Conservation (phyloP, 495 filamentous ascomycete genomes). For the Talaromyces adpressus region DNA sequence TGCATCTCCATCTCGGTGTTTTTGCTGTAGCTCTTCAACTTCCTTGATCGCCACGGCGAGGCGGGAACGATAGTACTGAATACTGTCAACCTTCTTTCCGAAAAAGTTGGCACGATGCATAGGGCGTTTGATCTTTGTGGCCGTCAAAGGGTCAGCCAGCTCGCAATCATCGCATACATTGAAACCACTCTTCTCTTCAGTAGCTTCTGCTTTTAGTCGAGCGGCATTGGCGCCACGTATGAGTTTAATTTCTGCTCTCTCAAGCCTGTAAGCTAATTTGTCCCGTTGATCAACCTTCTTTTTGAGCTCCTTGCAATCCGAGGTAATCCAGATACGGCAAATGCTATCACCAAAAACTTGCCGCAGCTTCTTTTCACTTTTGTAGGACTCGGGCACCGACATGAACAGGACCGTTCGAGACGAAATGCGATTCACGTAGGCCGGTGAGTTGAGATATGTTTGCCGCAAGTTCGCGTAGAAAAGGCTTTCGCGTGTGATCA, state of each 20-base stretch:
- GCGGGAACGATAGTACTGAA: conserved; percentile 72
- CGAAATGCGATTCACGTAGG: conserved; percentile 58
- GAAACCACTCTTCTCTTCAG: conserved; percentile 22
- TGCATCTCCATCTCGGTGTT: conserved; percentile 37
- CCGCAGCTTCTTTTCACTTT: conserved; percentile 47
- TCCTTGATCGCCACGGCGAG: conserved; percentile 64
- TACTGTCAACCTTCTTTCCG: conserved; percentile 73
- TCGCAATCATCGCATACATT: conserved; percentile 31
- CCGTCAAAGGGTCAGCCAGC: conserved; percentile 39
- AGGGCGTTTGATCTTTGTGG: conserved; percentile 42
- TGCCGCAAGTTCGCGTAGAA: conserved; percentile 65
- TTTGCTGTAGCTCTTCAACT: conserved; percentile 55
- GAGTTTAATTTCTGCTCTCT: conserved; percentile 58
- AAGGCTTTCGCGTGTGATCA: conserved; percentile 58
- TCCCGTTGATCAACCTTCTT: conserved; percentile 54
- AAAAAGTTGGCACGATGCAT: conserved; percentile 49
- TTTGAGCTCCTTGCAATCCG: conserved; percentile 46
- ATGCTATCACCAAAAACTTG: conserved; percentile 55
- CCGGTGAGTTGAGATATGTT: conserved; percentile 63
- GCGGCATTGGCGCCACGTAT: conserved; percentile 53
- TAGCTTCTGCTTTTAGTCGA: conserved; percentile 37
- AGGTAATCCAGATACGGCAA: conserved; percentile 55
- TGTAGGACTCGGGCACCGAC: conserved; percentile 54
- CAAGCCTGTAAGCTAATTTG: conserved; percentile 51
- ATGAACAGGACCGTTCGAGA: conserved; percentile 65